phyloP scores from a whole-genome alignment of 768 basidiomycete species.

The Termitomyces sp. region DNA sequence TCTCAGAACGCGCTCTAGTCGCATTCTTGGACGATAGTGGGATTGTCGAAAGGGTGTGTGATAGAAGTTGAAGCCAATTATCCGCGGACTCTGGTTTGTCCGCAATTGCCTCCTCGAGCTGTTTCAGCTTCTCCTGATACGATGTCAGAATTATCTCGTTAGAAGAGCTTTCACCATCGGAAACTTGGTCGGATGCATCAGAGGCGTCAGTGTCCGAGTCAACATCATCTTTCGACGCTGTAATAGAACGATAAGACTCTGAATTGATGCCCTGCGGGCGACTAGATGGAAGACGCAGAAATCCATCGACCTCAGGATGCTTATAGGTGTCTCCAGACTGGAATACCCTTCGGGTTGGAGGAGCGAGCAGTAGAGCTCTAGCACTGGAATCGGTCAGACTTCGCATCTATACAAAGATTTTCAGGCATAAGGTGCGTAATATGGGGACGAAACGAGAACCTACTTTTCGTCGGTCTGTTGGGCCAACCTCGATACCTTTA shows the following conservation, averaged over 20 bases:
- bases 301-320: constrained; percentile 65
- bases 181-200: constrained; percentile 7
- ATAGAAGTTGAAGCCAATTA: constrained; percentile 63
- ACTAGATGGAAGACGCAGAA: constrained; percentile 53
- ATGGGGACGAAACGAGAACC: not conserved
- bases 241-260: constrained; percentile 52
- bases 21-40: constrained; percentile 68
- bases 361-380: constrained; percentile 48
- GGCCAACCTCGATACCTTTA: constrained; percentile 58
- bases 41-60: constrained; percentile 58
- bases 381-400: constrained; percentile 57
- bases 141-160: constrained; percentile 42
- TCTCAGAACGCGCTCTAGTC: constrained; percentile 63
- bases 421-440: not conserved
- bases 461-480: constrained; percentile 42
- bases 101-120: constrained; percentile 52
- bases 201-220: constrained; percentile 22
- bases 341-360: constrained; percentile 49
- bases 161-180: constrained; percentile 30
- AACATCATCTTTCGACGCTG: constrained; percentile 20
- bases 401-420: constrained; percentile 31
- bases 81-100: constrained; percentile 48
- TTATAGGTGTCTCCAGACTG: constrained; percentile 34
- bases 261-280: constrained; percentile 23
- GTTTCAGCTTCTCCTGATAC: constrained; percentile 55